Evolutionary conservation across 1,284 basidiomycete species (phyloP), one percentile per base, ranked within the genome.

Genomic region (Leccinum subrobustum): DNA sequence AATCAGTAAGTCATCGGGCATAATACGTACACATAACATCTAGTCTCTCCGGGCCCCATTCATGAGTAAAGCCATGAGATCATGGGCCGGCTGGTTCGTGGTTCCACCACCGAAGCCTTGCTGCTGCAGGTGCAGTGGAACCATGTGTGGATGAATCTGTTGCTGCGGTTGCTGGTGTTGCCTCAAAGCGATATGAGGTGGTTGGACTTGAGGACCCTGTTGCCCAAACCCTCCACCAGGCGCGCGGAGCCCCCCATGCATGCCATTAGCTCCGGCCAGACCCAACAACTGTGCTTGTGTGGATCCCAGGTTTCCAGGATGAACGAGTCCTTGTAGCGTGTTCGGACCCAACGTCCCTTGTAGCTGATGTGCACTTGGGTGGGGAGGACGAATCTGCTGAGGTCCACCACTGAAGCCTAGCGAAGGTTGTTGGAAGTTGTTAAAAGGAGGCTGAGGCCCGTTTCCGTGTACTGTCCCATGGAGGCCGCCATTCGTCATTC

Each of bases 1-100:
- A 63, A 63, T 57, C 60, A 62, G 55, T 59, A 52, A 59, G 57
- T 66, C 56, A 64, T 57, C 58, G 52, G 53, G 55, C 44, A 47
- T 47, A 27, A 56, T 63, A 70, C 35, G 56, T 57, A 66, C 68
- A 60, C 63, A 63, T 58, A 63, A 57, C 54, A 52, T 60, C 57
- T 54, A 64, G 51, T 90, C 88, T 73, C 88, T 79, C 74, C 77
- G 80, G 63, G 76, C 69, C 57, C 86, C 87, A 58, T 87, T 87
- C 89, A 92, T 88, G 64, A 92, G 80, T 62, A 92, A 79, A 48
- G 90, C 85, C 85, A 92, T 91, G 65, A 92, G 75, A 70, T 92
- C 90, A 63, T 87, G 86, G 48, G 84, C 76, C 35, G 84, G 82
- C 67, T 85, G 87, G 61, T 77, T 81, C 70, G 76, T 80, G 16